phyloP scores from a whole-genome alignment of 176 grass and related monocot species.

The Otatea glauca region DNA sequence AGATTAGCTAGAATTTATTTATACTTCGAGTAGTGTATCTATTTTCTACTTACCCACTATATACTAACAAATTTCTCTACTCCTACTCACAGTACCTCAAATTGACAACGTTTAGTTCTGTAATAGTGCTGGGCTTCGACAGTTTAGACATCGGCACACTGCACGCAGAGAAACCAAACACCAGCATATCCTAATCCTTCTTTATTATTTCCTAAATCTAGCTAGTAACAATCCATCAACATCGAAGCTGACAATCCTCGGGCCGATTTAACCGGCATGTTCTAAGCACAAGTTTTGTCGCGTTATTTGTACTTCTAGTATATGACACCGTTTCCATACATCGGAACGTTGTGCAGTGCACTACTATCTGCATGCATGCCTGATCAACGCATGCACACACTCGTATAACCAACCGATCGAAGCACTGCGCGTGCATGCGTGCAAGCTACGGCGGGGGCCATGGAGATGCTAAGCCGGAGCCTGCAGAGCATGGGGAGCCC shows the following conservation, averaged over 20 bases:
- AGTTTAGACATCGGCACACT: no score
- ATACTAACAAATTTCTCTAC: no score
- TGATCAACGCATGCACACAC: not conserved
- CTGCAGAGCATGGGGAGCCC: constrained; percentile 55
- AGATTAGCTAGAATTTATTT: no score
- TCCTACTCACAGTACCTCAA: no score
- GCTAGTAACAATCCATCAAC: not conserved
- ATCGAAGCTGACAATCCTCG: constrained; percentile 24
- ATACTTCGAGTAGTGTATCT: no score
- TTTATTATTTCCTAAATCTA: no score
- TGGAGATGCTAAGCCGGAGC: constrained; percentile 53
- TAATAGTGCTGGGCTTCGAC: no score
- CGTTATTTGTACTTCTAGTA: not conserved
- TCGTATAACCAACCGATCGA: not conserved
- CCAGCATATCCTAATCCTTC: not conserved
- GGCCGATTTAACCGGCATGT: constrained; percentile 26
- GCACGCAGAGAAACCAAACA: no score
- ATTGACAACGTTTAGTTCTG: no score
- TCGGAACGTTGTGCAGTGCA: not conserved
- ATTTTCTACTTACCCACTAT: no score
- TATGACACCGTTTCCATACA: not conserved
- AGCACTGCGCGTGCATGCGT: not conserved
- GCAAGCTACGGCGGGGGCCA: constrained; percentile 17
- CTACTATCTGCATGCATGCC: not conserved
- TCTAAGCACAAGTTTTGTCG: not conserved